Evolutionary conservation across 2,329 filamentous ascomycete species (phyloP).

Genomic region (Aspergillus novoparasiticus): DNA sequence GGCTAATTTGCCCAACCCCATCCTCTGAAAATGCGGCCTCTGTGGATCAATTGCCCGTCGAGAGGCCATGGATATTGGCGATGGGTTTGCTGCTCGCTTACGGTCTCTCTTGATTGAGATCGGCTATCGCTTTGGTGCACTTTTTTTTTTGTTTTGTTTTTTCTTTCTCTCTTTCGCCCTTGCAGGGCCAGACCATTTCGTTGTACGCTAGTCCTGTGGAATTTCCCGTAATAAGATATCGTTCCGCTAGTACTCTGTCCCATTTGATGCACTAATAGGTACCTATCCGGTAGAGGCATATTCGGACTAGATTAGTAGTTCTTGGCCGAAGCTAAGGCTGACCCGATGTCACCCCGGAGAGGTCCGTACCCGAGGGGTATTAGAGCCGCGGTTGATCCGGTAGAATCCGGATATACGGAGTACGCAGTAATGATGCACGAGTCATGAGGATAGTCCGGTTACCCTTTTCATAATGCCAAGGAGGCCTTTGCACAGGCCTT

Average conservation of each 20-base stretch:
- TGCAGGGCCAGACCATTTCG: not conserved
- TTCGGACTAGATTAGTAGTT: not conserved
- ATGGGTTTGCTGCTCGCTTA: conserved; percentile 7
- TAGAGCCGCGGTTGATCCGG: not conserved
- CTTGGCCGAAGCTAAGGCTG: not conserved
- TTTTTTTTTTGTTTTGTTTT: not conserved
- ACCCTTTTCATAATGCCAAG: not conserved
- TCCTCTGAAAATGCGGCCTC: not conserved
- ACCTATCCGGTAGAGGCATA: too few relatives aligned
- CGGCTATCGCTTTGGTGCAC: not conserved
- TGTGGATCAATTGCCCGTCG: not conserved
- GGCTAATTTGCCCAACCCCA: conserved; percentile 8
- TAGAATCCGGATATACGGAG: too few relatives aligned
- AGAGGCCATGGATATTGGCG: conserved; percentile 1
- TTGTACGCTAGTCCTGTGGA: not conserved
- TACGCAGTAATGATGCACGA: too few relatives aligned
- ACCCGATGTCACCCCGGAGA: not conserved
- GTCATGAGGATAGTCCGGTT: too few relatives aligned
- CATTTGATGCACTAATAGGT: too few relatives aligned
- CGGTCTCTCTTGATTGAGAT: not conserved
- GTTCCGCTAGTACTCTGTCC: not conserved
- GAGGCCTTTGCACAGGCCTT: not conserved
- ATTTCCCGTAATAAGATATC: not conserved
- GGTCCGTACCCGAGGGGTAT: too few relatives aligned
- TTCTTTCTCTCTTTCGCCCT: too few relatives aligned